Conservation (phyloP, 768 basidiomycete genomes). For the Thelephora aurantiotincta region DNA sequence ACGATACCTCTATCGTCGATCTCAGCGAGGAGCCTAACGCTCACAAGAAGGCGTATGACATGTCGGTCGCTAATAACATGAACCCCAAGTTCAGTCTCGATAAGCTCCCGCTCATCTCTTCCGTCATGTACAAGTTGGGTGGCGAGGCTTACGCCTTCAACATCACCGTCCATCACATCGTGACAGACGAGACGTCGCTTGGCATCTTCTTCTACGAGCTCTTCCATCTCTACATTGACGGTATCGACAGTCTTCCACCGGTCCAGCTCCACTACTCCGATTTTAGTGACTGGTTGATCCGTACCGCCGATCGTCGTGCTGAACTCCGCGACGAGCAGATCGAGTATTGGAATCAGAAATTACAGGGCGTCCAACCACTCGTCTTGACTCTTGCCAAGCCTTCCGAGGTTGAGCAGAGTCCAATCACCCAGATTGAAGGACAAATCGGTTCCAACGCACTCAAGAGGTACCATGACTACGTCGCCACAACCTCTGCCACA, state of each 20-base stretch:
- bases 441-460: conserved; percentile 8
- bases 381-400: conserved; percentile 5
- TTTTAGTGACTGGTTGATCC: conserved; percentile 10
- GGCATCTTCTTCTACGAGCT: conserved; percentile 18
- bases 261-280: conserved; percentile 5
- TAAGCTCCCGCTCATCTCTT: conserved; percentile 12
- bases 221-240: conserved; percentile 15
- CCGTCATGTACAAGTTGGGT: conserved; percentile 15
- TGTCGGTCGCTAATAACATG: conserved; percentile 11
- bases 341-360: conserved; percentile 3
- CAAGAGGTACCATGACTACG: conserved; percentile 10
- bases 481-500: conserved; percentile 10
- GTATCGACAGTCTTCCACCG: conserved; percentile 14
- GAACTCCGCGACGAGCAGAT: conserved; percentile 12
- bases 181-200: conserved; percentile 17
- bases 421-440: conserved; percentile 15
- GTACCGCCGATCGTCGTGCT: conserved; percentile 15
- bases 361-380: conserved; percentile 8
- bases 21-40: conserved; percentile 15
- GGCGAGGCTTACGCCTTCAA: conserved; percentile 16
- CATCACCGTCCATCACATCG: conserved; percentile 17
- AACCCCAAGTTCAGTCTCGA: conserved; percentile 15
- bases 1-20: conserved; percentile 10
- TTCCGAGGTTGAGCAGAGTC: conserved; percentile 14
- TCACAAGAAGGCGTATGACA: conserved; percentile 15